phyloP scores from a whole-genome alignment of 116 monocot species.

The Papilionanthe hybrid region DNA sequence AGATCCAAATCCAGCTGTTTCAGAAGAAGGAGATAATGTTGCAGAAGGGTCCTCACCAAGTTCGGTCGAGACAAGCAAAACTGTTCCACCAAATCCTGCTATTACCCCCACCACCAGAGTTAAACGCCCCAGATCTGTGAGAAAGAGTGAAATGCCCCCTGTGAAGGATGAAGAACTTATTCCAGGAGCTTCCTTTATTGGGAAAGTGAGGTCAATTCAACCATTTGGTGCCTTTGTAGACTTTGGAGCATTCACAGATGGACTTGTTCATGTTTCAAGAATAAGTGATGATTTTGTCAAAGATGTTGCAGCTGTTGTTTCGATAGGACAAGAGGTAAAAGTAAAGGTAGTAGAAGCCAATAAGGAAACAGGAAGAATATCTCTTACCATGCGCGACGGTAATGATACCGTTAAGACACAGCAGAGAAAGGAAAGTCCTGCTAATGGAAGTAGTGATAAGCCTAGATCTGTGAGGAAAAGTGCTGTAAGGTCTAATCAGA shows the following conservation, averaged over 20 bases:
- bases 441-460: slow-evolving; percentile 33
- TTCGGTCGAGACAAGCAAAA: slow-evolving; percentile 25
- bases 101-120: slow-evolving; percentile 15
- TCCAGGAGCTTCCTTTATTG: slow-evolving; percentile 82
- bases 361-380: slow-evolving; percentile 67
- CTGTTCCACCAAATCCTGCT: slow-evolving; percentile 17
- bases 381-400: slow-evolving; percentile 78
- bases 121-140: slow-evolving; percentile 45
- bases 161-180: slow-evolving; percentile 76
- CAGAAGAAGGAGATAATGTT: slow-evolving; percentile 34
- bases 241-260: slow-evolving; percentile 90
- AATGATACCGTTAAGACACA: slow-evolving; percentile 39
- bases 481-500: slow-evolving; percentile 34
- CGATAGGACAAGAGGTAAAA: slow-evolving; percentile 88
- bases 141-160: slow-evolving; percentile 77
- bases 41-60: slow-evolving; percentile 19
- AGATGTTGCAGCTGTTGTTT: slow-evolving; percentile 65
- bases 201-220: slow-evolving; percentile 89
- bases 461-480: slow-evolving; percentile 41
- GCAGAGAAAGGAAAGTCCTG: slow-evolving; percentile 36
- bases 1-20: slow-evolving; percentile 40
- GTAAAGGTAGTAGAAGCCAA: slow-evolving; percentile 76
- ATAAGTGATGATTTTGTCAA: slow-evolving; percentile 83
- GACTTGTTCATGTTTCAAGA: slow-evolving; percentile 91
- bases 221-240: slow-evolving; percentile 96